These are phyloP conservation scores for Cladobotryum protrusum DNA, from an alignment of 2,329 filamentous ascomycete genomes.

Conservation along the genomic window DNA sequence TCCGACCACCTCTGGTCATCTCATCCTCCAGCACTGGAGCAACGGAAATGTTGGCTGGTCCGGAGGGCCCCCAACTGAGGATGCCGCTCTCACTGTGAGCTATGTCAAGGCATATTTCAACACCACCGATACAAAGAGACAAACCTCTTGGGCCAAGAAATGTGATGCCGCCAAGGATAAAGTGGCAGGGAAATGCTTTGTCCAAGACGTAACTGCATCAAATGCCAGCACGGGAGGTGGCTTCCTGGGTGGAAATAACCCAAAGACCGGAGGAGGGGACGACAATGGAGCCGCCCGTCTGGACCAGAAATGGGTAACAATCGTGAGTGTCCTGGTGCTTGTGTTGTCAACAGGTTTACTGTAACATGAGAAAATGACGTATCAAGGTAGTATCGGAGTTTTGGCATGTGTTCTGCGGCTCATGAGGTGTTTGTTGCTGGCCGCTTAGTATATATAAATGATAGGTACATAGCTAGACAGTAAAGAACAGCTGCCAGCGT, in stretches of 20 bases:
- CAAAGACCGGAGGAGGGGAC: neutral
- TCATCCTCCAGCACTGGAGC: conserved; percentile 72
- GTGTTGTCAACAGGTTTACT: conserved; percentile 2
- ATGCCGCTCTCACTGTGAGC: conserved; percentile 57
- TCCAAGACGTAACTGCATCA: conserved; percentile 17
- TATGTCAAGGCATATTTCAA: conserved; percentile 81
- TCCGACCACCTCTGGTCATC: conserved; percentile 55
- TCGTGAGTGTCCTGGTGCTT: neutral
- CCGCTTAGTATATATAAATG: too few relatives aligned
- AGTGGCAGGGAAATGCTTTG: conserved; percentile 14
- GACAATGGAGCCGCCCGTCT: conserved; percentile 1
- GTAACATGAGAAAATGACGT: neutral
- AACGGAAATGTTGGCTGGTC: conserved; percentile 70
- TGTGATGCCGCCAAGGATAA: conserved; percentile 13
- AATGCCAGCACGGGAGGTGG: conserved; percentile 19
- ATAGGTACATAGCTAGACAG: too few relatives aligned
- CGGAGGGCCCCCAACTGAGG: conserved; percentile 57
- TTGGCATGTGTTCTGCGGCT: neutral
- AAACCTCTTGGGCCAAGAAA: conserved; percentile 6
- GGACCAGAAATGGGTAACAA: neutral
- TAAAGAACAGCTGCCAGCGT: neutral
- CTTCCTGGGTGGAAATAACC: conserved; percentile 13
- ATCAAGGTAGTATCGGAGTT: neutral
- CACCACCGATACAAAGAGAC: conserved; percentile 41
- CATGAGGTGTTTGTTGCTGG: too few relatives aligned